A percentile compares a stretch with the other conserved stretches of the same genome.
Conservation (phyloP, 2,329 filamentous ascomycete species). For the Ceratocystis ficicola region DNA sequence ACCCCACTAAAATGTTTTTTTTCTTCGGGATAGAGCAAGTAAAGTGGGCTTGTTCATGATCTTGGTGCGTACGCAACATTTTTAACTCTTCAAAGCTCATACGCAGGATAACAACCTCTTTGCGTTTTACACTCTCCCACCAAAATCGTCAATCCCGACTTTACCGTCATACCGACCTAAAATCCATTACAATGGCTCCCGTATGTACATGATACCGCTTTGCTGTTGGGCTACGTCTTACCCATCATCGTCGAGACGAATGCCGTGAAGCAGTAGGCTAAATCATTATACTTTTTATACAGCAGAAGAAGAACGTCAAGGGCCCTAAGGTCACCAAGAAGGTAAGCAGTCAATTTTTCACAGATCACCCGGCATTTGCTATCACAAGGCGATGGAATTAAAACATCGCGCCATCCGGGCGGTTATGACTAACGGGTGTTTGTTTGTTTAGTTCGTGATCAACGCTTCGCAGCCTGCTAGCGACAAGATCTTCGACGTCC, state of each 20-base stretch:
- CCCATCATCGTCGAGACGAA: constrained; percentile 25
- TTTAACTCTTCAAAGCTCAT: constrained; percentile 28
- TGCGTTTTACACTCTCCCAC: constrained; percentile 34
- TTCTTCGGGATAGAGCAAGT: not conserved
- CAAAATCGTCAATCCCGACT: constrained; percentile 22
- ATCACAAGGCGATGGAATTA: constrained; percentile 20
- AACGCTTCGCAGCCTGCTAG: constrained; percentile 94
- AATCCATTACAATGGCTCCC: constrained; percentile 61
- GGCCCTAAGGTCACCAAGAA: constrained; percentile 70
- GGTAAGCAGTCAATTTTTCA: constrained; percentile 37
- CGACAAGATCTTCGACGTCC: constrained; percentile 99
- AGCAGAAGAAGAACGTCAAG: constrained; percentile 57
- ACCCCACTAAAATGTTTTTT: constrained; percentile 12
- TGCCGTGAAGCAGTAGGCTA: constrained; percentile 90
- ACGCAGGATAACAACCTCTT: constrained; percentile 78
- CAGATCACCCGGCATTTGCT: not conserved
- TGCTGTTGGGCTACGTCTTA: constrained; percentile 68
- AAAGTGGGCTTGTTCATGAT: constrained; percentile 15
- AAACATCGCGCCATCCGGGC: not conserved
- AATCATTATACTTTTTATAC: constrained; percentile 42
- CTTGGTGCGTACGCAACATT: not conserved
- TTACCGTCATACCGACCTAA: constrained; percentile 22
- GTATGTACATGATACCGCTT: constrained; percentile 78
- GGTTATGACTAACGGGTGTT: not conserved
- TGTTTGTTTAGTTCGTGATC: constrained; percentile 71